Conservation (phyloP, 2,329 filamentous ascomycete species). For the Lachnellula cervina region DNA sequence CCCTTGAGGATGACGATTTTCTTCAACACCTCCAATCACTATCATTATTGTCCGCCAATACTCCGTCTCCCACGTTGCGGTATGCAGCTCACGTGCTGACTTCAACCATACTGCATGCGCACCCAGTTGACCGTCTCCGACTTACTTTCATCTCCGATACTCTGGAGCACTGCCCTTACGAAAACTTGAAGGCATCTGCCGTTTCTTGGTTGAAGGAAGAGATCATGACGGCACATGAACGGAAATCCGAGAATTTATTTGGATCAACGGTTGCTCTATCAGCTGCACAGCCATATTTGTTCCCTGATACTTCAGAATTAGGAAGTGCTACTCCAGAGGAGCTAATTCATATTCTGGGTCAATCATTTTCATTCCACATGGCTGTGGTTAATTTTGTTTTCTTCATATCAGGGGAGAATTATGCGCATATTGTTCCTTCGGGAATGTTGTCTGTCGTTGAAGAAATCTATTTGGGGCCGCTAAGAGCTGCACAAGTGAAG, state of each 20-base stretch:
- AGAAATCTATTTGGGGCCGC: conserved; percentile 53
- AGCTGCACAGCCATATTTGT: conserved; percentile 56
- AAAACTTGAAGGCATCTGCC: conserved; percentile 57
- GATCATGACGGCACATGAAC: conserved; percentile 39
- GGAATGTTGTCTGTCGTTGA: conserved; percentile 55
- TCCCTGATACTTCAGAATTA: conserved; percentile 50
- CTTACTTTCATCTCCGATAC: conserved; percentile 60
- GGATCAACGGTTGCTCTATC: conserved; percentile 51
- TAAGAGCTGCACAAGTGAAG: conserved; percentile 40
- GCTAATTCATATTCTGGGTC: conserved; percentile 47
- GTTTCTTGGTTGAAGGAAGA: conserved; percentile 62
- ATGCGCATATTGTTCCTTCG: conserved; percentile 46
- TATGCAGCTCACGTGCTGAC: conserved; percentile 34
- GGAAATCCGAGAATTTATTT: conserved; percentile 39
- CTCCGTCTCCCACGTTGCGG: conserved; percentile 34
- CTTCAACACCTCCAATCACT: conserved; percentile 54
- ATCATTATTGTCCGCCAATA: conserved; percentile 34
- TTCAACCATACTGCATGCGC: conserved; percentile 42
- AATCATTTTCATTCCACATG: conserved; percentile 50
- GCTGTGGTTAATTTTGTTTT: conserved; percentile 58
- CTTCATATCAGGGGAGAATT: conserved; percentile 47
- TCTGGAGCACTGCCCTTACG: conserved; percentile 60
- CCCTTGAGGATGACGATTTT: conserved; percentile 39
- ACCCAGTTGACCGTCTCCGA: conserved; percentile 54
- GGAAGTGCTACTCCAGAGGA: conserved; percentile 38